A percentile compares a stretch with the other conserved stretches of the same genome.
Evolutionary conservation across 768 basidiomycete genomes (phyloP).

Genomic region (Russula ochroleuca): DNA sequence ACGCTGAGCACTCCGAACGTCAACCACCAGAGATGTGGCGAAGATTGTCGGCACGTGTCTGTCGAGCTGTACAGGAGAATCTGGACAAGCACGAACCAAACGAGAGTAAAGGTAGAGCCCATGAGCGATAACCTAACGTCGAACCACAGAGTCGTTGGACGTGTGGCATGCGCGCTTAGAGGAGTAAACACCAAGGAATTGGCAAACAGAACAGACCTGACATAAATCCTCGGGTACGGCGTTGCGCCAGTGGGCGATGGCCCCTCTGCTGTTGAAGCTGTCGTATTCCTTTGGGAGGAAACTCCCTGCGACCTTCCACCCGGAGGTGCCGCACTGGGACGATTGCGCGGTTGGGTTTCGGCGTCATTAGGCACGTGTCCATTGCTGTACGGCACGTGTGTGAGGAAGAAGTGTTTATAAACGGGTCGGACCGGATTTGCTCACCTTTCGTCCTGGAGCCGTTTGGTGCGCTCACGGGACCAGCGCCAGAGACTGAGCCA

Average conservation of each 20-base stretch:
- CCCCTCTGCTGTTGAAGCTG: neutral
- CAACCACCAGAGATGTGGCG: conserved; percentile 86
- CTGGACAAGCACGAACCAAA: conserved; percentile 81
- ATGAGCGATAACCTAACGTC: conserved; percentile 54
- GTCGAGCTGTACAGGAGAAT: conserved; percentile 75
- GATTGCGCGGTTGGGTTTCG: conserved; percentile 4
- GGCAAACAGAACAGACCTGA: conserved; percentile 14
- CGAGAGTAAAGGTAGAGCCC: conserved; percentile 65
- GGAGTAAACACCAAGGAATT: neutral
- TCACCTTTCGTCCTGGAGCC: conserved; percentile 26
- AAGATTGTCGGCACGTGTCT: conserved; percentile 62
- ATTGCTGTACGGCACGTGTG: neutral
- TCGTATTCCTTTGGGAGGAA: neutral
- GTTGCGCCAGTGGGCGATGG: neutral
- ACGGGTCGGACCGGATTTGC: neutral
- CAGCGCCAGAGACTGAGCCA: conserved; percentile 56
- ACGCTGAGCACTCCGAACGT: conserved; percentile 75
- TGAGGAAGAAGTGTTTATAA: neutral
- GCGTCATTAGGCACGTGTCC: conserved; percentile 1
- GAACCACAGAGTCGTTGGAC: neutral
- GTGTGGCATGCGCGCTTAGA: neutral
- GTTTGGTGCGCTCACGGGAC: conserved; percentile 31
- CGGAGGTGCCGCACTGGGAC: neutral
- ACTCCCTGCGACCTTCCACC: conserved; percentile 9
- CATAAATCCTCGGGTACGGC: conserved; percentile 26